phyloP scores from a whole-genome alignment of 352 stramenopile species.

The Phytophthora boehmeriae region DNA sequence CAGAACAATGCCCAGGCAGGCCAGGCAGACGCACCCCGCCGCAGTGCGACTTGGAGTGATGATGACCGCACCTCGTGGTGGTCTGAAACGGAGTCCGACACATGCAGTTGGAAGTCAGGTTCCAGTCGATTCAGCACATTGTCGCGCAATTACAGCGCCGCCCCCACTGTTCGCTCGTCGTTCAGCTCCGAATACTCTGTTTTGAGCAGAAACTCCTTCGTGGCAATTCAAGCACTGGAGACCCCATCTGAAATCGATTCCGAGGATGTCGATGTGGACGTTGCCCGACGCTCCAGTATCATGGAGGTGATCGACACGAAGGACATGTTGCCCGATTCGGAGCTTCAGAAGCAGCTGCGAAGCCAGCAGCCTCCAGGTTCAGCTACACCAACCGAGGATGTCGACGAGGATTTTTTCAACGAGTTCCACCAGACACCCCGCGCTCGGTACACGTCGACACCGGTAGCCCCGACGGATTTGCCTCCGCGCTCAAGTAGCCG shows the following conservation, averaged over 20 bases:
- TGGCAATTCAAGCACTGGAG: constrained; percentile 32
- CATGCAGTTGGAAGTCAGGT: constrained; percentile 43
- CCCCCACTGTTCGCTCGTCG: constrained; percentile 39
- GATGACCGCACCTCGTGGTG: constrained; percentile 46
- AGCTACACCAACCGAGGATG: constrained; percentile 6
- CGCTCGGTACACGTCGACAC: constrained; percentile 37
- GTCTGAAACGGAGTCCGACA: constrained; percentile 44
- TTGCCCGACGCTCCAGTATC: constrained; percentile 41
- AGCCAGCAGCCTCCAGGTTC: constrained; percentile 24
- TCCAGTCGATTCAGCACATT: constrained; percentile 41
- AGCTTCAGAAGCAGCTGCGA: constrained; percentile 29
- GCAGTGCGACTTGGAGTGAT: constrained; percentile 30
- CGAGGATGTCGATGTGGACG: constrained; percentile 19
- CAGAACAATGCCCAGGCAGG: constrained; percentile 7
- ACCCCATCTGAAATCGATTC: constrained; percentile 19
- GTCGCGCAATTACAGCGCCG: constrained; percentile 37
- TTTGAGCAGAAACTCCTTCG: constrained; percentile 31
- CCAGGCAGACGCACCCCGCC: constrained; percentile 16
- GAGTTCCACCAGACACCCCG: constrained; percentile 21
- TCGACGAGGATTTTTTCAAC: constrained; percentile 22
- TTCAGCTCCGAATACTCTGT: constrained; percentile 32
- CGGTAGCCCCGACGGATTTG: constrained; percentile 21
- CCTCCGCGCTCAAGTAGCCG: constrained; percentile 13
- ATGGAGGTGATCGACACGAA: constrained; percentile 51
- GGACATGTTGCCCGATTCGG: constrained; percentile 38